Evolutionary conservation across 2,329 filamentous ascomycete species (phyloP).

Genomic region (Pleoardoris graminearum): DNA sequence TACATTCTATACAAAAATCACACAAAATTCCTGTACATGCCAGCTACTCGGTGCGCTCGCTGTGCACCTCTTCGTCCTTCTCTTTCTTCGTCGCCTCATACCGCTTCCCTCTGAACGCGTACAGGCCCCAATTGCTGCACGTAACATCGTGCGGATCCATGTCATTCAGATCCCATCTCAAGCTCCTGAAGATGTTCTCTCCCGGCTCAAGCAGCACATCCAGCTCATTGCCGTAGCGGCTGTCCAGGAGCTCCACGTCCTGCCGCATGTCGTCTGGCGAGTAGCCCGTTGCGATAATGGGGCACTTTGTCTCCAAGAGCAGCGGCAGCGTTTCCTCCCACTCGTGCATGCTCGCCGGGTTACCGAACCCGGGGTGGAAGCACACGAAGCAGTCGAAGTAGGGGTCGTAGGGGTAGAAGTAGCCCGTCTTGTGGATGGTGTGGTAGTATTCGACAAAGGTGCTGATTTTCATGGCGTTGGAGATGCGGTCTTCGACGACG

Average conservation of each 20-base stretch:
- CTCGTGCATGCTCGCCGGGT: constrained; percentile 89
- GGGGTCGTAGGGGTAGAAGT: constrained; percentile 93
- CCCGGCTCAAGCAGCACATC: constrained; percentile 89
- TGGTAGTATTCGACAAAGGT: constrained; percentile 99
- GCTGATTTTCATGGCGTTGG: constrained; percentile 89
- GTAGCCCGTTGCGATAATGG: constrained; percentile 92
- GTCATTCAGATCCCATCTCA: constrained; percentile 97
- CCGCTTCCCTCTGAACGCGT: constrained; percentile 97
- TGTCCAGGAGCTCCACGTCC: constrained; percentile 86
- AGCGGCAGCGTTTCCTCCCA: constrained; percentile 90
- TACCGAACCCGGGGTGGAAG: constrained; percentile 94
- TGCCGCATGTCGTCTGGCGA: constrained; percentile 93
- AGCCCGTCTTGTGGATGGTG: constrained; percentile 85
- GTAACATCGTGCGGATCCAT: constrained; percentile 91
- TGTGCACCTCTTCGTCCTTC: constrained; percentile 38
- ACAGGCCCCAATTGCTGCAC: constrained; percentile 95
- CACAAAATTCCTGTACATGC: background rate
- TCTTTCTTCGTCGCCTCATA: constrained; percentile 69
- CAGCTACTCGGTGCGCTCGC: constrained; percentile 35
- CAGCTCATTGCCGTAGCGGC: constrained; percentile 85
- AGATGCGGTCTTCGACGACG: constrained; percentile 89
- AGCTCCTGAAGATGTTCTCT: constrained; percentile 90
- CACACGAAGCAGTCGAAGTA: constrained; percentile 98
- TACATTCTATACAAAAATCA: constrained; percentile 18
- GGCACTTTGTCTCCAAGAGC: constrained; percentile 91